phyloP scores from a whole-genome alignment of 2,329 filamentous ascomycete genomes.

The Ceratocystis ficicola region DNA sequence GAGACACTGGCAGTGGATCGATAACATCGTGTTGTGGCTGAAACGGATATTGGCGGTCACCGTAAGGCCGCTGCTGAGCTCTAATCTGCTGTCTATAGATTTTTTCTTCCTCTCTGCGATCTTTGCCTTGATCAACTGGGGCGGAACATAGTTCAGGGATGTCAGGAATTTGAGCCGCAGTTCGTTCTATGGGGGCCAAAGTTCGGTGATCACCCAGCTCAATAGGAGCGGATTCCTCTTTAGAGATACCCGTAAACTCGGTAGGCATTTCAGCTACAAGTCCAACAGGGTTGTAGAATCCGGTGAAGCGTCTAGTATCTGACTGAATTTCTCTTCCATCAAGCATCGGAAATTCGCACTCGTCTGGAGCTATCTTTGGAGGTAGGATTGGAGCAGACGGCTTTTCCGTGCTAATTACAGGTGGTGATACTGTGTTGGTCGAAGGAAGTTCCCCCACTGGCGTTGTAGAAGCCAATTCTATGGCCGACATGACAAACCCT shows the following conservation, averaged over 20 bases:
- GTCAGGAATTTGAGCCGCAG: constrained; percentile 21
- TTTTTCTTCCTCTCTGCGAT: constrained; percentile 9
- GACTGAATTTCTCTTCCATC: constrained; percentile 29
- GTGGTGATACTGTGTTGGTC: neutral
- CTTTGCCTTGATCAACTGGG: neutral
- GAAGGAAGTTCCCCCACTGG: neutral
- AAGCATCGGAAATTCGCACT: constrained; percentile 28
- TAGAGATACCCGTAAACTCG: constrained; percentile 32
- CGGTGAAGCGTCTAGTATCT: constrained; percentile 23
- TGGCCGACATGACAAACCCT: neutral
- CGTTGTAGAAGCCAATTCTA: neutral
- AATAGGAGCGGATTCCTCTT: constrained; percentile 35
- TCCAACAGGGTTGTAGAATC: constrained; percentile 33
- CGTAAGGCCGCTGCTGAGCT: constrained; percentile 15
- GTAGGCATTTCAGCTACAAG: constrained; percentile 39
- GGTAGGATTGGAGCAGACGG: neutral
- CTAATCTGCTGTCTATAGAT: constrained; percentile 3
- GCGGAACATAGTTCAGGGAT: constrained; percentile 33
- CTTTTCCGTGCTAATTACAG: neutral
- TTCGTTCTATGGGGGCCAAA: constrained; percentile 28
- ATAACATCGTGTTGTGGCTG: constrained; percentile 17
- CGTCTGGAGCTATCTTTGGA: neutral
- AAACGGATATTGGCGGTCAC: constrained; percentile 21
- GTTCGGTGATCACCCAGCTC: constrained; percentile 35
- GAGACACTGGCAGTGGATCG: neutral